Evolutionary conservation across 2,329 filamentous ascomycete genomes (phyloP).

Genomic region (Zymoseptoria ardabiliae): DNA sequence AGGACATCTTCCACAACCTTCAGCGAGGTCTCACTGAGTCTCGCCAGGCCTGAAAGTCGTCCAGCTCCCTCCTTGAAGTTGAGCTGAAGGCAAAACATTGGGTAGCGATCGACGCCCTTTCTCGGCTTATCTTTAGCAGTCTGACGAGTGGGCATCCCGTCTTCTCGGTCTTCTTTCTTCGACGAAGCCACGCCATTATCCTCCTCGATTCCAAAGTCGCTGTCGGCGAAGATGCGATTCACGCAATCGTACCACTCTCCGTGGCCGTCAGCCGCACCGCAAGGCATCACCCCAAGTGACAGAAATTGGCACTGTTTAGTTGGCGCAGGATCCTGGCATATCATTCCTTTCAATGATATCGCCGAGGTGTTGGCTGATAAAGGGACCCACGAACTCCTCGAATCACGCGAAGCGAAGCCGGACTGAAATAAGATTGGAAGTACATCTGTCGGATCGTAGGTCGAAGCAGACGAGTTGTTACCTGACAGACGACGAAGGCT

Average conservation of each 20-base stretch:
- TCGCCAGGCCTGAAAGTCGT: constrained; percentile 4
- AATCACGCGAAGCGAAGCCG: constrained; percentile 49
- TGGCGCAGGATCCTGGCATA: constrained; percentile 64
- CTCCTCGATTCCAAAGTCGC: constrained; percentile 64
- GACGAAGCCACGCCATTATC: constrained; percentile 20
- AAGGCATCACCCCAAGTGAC: constrained; percentile 64
- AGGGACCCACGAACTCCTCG: constrained; percentile 58
- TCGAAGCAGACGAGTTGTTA: constrained; percentile 3
- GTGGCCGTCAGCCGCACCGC: constrained; percentile 49
- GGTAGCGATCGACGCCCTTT: constrained; percentile 72
- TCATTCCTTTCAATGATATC: constrained; percentile 59
- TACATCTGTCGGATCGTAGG: constrained; percentile 26
- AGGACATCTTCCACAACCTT: constrained; percentile 57
- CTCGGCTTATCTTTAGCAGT: constrained; percentile 33
- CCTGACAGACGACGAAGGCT: constrained; percentile 20
- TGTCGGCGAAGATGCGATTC: constrained; percentile 68
- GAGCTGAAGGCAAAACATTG: constrained; percentile 75
- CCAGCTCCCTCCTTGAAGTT: constrained; percentile 4
- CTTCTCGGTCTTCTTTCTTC: constrained; percentile 32
- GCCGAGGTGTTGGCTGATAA: constrained; percentile 58
- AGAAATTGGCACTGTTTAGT: constrained; percentile 73
- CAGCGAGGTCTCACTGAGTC: constrained; percentile 32
- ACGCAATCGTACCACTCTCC: constrained; percentile 69
- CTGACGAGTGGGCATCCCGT: constrained; percentile 46
- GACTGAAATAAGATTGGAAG: constrained; percentile 58